Base-by-base conservation (phyloP, 768 basidiomycete genomes). In the Lepiota brunneoincarnata region DNA sequence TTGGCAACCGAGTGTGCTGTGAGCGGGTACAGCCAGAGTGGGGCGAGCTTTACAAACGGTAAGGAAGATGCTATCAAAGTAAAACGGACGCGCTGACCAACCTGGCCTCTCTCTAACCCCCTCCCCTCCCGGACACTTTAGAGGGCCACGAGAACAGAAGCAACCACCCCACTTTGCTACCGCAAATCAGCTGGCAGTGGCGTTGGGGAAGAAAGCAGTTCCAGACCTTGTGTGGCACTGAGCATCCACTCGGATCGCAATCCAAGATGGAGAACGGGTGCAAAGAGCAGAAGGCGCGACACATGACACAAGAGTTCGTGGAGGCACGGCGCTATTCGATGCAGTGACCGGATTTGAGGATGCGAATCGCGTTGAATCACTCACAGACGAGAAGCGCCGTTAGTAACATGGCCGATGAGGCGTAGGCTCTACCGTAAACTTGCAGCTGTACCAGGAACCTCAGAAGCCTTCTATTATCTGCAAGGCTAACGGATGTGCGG, bases 1-100 rank as follows among this genome's bases (percentile, higher is more conserved):
- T 50, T 26, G 6, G n/a, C 18, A 21, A 49, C 28, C 18, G 40
- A 26, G 23, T 9, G 36, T n/a, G 24, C 14, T n/a, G 12, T n/a
- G 4, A 14, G 24, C 36, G 6, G 23, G 10, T 24, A 23, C 14
- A 28, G 23, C 10, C 43, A 11, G 6, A 28, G 43, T n/a, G 26
- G 43, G 23, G 17, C 26, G 26, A 41, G 24, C n/a, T 50, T 50
- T 39, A 50, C 31, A 40, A 40, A 50, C 24, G 49, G 49, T 9
- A 50, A 41, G 35, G 38, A 50, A 41, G 49, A 31, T 14, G 4
- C 49, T n/a, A 50, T 38, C 23, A 45, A 31, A 28, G 35, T 20
- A 34, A 38, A 54, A 39, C 24, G 52, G 37, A 39, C 37, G 36
- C 17, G 11, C 52, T 44, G 51, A 38, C 42, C 43, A 15, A 43